Base-by-base conservation (phyloP, 75 land plant genomes). In the Larix kaempferi region DNA sequence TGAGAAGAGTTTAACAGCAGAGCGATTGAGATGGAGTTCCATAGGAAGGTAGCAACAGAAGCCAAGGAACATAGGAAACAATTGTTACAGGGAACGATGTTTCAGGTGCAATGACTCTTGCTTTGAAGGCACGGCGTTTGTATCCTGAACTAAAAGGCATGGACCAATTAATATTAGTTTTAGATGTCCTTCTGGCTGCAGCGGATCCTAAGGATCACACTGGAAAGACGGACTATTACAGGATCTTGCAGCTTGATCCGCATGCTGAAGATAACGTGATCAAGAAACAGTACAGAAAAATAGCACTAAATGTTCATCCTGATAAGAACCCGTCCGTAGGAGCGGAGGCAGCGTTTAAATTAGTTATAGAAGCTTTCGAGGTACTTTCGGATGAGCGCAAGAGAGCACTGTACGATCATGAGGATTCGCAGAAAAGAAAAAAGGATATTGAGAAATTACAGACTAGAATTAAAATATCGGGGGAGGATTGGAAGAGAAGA, bases 331-430 rank as follows among this genome's bases (percentile, higher is more conserved):
- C 65, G 10, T 16, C 77, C 27, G 62, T 85, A 2, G 87, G 83
- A 27, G 84, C 95, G 12, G 93, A 86, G 39, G 55, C 74, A n/a
- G 93, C 93, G 12, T 87, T 87, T 58, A 74, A 80, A 56, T 41
- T 88, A 59, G 87, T 91, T 29, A 16, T 73, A 8, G 93, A 91
- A 22, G 93, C 93, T 1, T 89, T 82, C 85, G 59, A 76, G 2
- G 80, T 93, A 21, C 82, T 93, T 33, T 88, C 93, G 8, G 85
- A 93, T 62, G 81, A 85, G 4, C 14, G 79, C 26, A 88, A 75
- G 76, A 86, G 82, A 22, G 6, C 61, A 8, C 2, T 76, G 19
- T 89, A 85, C 63, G 93, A 93, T 73, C 44, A 57, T n/a, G n/a
- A n/a, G n/a, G n/a, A n/a, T n/a, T n/a, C n/a, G n/a, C n/a, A n/a